Conservation (phyloP, 192 early-diverging fungal genomes). For the Umbelopsis ramanniana region DNA sequence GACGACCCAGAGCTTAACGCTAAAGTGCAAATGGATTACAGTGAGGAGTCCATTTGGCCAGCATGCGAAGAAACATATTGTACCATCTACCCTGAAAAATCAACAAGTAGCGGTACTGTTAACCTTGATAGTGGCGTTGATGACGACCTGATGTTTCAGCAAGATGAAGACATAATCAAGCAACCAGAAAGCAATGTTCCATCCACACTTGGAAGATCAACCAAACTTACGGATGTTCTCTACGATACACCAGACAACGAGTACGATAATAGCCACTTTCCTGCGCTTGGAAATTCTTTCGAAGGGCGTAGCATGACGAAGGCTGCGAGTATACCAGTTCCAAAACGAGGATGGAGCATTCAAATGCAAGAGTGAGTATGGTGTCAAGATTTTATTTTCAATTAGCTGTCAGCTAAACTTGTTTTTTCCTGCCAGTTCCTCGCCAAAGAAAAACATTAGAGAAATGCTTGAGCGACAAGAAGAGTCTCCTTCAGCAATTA, state of each 20-base stretch:
- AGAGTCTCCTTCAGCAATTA: not conserved
- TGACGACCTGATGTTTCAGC: conserved; percentile 17
- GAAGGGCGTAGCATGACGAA: not conserved
- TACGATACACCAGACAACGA: conserved; percentile 4
- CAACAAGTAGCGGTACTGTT: not conserved
- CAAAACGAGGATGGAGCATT: conserved; percentile 9
- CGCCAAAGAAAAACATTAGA: not conserved
- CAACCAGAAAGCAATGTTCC: not conserved
- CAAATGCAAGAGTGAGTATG: conserved; percentile 4
- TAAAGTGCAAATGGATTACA: conserved; percentile 3
- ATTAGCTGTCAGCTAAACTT: not conserved
- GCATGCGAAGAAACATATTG: not conserved
- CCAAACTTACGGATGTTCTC: not conserved
- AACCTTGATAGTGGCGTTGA: not conserved
- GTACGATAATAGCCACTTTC: not conserved
- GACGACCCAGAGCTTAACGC: not conserved
- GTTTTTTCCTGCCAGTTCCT: not conserved
- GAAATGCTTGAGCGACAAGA: conserved; percentile 3
- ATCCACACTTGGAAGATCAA: not conserved
- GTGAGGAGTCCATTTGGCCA: conserved; percentile 7
- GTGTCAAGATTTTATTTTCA: not conserved
- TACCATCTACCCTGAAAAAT: not conserved
- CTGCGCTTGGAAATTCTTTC: not conserved
- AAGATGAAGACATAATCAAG: conserved; percentile 8
- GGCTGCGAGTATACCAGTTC: not conserved